Base-by-base conservation (phyloP, 805 yeast species). In the Cyberlindnera samutprakarnensis region DNA sequence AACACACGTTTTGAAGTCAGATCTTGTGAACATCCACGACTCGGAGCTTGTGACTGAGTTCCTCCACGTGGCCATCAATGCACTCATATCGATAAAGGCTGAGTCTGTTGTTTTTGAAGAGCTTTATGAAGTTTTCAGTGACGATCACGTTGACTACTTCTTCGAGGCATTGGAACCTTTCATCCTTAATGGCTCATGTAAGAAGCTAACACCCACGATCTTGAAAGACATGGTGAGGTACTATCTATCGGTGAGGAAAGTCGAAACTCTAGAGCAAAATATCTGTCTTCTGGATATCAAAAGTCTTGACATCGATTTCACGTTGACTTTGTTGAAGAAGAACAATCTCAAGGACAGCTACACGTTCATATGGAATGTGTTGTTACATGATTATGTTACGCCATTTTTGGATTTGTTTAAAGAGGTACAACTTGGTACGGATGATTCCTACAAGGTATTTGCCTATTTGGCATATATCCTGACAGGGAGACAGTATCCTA, bases 401-500 rank as follows among this genome's bases (percentile, higher is more conserved):
- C 95, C 96, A 0, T 55, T 87, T 21, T 47, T 69, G 18, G 86
- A 80, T 18, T 76, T 79, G 18, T 42, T 78, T 4, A 47, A 56
- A 36, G 29, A 60, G 49, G 21, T 58, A 57, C 14, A 44, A 42
- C 14, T 32, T 25, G 18, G 30, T 37, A 13, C 35, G 33, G 23
- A 51, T 30, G 36, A 44, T 6, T 24, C 52, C 2, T 40, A 41
- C 21, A 64, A 63, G 39, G 59, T 75, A 2, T 79, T 60, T 44
- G 67, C 77, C 0, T 90, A 81, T 48, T 51, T 88, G 38, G 68
- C 86, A 0, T 81, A 74, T 46, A 59, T 77, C 9, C 59, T 85
- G 18, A 78, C 90, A 0, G 94, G 94, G 1, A 62, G 92, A 34
- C 80, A 78, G 37, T 90, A 78, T 51, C 96, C 96, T 0, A 75